Conservation (phyloP, 2,329 filamentous ascomycete species). For the Talaromyces albobiverticillius region DNA sequence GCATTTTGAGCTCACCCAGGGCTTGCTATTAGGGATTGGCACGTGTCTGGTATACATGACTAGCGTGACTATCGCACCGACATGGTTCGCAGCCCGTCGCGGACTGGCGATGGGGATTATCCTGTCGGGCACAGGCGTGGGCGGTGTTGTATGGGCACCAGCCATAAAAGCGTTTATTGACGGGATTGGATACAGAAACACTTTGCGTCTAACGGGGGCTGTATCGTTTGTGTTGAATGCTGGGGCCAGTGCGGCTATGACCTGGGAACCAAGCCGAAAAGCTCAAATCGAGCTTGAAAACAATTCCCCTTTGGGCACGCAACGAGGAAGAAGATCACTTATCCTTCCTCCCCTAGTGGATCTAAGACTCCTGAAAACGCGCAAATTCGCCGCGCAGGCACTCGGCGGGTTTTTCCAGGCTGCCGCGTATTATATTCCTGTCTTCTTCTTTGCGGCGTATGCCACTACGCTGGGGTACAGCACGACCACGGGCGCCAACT, state of each 20-base stretch:
- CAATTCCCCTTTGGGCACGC: too few relatives aligned
- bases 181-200: constrained; percentile 36
- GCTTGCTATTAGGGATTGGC: constrained; percentile 35
- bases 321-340: constrained; percentile 15
- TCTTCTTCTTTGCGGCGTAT: constrained; percentile 40
- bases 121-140: constrained; percentile 36
- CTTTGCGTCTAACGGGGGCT: constrained; percentile 31
- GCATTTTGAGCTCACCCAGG: constrained; percentile 34
- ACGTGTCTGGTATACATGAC: constrained; percentile 38
- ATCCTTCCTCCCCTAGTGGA: constrained; percentile 29
- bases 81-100: constrained; percentile 34
- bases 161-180: constrained; percentile 28
- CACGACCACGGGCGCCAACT: constrained; percentile 32
- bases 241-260: constrained; percentile 21
- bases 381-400: constrained; percentile 36
- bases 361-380: constrained; percentile 31
- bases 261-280: constrained; percentile 26
- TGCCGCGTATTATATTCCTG: constrained; percentile 37
- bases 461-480: constrained; percentile 38
- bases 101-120: constrained; percentile 40
- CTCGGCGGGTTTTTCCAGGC: constrained; percentile 35
- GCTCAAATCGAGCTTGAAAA: constrained; percentile 16
- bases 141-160: constrained; percentile 37
- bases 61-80: constrained; percentile 35
- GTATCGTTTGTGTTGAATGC: constrained; percentile 30